A percentile compares a stretch with the other conserved stretches of the same genome.
Evolutionary conservation across 129 eudicot species (phyloP).

Genomic region (Helianthus annuus): HanXRQr2.0-SUNRISE NC_035441.2:173099807-173100306

Average conservation of each 20-base stretch:
- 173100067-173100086: constrained; percentile 78
- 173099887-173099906: constrained; percentile 73
- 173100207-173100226: constrained; percentile 95
- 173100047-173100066: constrained; percentile 92
- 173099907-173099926: neutral
- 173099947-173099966: neutral
- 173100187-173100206: constrained; percentile 89
- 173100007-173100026: constrained; percentile 94
- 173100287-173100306: constrained; percentile 14
- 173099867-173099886: constrained; percentile 84
- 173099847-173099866: constrained; percentile 92
- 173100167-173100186: constrained; percentile 80
- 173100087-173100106: neutral
- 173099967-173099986: constrained; percentile 52
- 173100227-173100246: constrained; percentile 98
- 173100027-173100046: constrained; percentile 91
- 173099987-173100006: constrained; percentile 90
- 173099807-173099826: constrained; percentile 27
- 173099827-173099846: constrained; percentile 77
- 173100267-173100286: constrained; percentile 37
- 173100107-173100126: neutral
- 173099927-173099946: neutral
- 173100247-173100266: constrained; percentile 94
- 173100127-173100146: neutral
- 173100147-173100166: constrained; percentile 4